A percentile compares a stretch with the other conserved stretches of the same genome.
These are phyloP conservation scores for Epichloe scottii DNA, from an alignment of 2,329 filamentous ascomycete species.

Conservation along the genomic window DNA sequence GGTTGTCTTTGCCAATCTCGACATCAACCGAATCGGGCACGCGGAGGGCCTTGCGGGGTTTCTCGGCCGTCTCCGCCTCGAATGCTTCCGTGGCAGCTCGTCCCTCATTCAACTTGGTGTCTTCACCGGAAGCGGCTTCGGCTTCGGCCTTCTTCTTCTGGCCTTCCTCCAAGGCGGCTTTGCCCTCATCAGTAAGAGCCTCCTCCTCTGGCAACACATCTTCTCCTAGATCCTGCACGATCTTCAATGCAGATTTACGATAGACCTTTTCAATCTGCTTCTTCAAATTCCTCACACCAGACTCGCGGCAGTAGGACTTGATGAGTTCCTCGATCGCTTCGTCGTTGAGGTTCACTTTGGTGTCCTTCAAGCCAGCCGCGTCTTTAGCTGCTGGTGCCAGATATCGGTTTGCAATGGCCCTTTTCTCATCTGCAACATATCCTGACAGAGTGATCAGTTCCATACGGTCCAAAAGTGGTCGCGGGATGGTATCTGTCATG, in stretches of 20 bases:
- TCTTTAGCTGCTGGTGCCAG: conserved; percentile 91
- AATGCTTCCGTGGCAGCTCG: conserved; percentile 19
- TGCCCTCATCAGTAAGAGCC: conserved; percentile 75
- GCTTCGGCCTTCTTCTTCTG: conserved; percentile 58
- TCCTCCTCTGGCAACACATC: conserved; percentile 68
- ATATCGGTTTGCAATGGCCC: conserved; percentile 91
- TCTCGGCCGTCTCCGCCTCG: conserved; percentile 39
- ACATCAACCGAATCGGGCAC: conserved; percentile 84
- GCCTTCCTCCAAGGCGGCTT: conserved; percentile 59
- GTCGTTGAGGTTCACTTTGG: conserved; percentile 75
- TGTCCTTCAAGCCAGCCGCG: conserved; percentile 76
- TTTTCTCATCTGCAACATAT: conserved; percentile 97
- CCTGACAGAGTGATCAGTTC: conserved; percentile 93
- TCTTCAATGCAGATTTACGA: conserved; percentile 91
- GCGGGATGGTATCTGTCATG: conserved; percentile 95
- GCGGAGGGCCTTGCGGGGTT: conserved; percentile 62
- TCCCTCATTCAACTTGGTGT: conserved; percentile 11
- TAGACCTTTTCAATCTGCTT: conserved; percentile 99
- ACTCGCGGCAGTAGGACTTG: conserved; percentile 96
- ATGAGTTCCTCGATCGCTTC: conserved; percentile 92
- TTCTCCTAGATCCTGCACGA: conserved; percentile 87
- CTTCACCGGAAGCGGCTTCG: conserved; percentile 30
- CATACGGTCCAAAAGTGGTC: conserved; percentile 91
- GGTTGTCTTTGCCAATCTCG: conserved; percentile 72
- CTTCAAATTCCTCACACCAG: conserved; percentile 92